Evolutionary conservation across 371 early-diverging fungal genomes (phyloP), one percentile per base, ranked within the genome.

Genomic region (Mucor indicus): DNA sequence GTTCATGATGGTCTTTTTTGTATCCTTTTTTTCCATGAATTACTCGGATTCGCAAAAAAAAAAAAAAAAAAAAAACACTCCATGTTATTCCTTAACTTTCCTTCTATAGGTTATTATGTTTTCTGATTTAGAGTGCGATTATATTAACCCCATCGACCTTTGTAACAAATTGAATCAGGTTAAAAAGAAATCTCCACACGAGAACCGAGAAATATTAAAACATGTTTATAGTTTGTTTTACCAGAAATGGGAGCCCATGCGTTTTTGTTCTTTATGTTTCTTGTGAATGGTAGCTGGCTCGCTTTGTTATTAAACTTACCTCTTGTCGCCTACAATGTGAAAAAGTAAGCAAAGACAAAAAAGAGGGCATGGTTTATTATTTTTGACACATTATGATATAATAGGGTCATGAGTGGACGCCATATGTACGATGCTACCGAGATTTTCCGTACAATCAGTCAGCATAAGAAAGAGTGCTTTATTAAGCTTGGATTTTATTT

Each of bases 81-180:
- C 29, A 36, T 43, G 7, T 49, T 21, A 32, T 20, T 38, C 31
- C 15, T 29, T n/a, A 44, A 33, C 35, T 53, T 30, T 35, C 25
- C 57, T 25, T 38, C 29, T 47, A 41, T 74, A 91, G 92, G 89
- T 92, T 51, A 91, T 92, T 57, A 87, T 89, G 89, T 91, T 92
- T 61, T 92, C 92, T 21, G 93, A 92, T 71, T 79, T 92, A 55
- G 93, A 95, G 79, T 91, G 92, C 77, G 98, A 98, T 60, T 98
- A 95, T 74, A 93, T 98, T 72, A 98, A 98, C 69, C 98, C 98
- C 7, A 98, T 98, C 63, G 98, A 98, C 69, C 83, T 96, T 41
- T 95, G 95, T 77, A 90, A 89, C 73, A 92, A 87, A 62, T 78
- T 98, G 52, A 98, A 98, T 69, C 91, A 88, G 82, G 95, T 91